These are phyloP conservation scores for Pseudogymnoascus sp. DNA, from an alignment of 2,329 filamentous ascomycete genomes.

Conservation along the genomic window DNA sequence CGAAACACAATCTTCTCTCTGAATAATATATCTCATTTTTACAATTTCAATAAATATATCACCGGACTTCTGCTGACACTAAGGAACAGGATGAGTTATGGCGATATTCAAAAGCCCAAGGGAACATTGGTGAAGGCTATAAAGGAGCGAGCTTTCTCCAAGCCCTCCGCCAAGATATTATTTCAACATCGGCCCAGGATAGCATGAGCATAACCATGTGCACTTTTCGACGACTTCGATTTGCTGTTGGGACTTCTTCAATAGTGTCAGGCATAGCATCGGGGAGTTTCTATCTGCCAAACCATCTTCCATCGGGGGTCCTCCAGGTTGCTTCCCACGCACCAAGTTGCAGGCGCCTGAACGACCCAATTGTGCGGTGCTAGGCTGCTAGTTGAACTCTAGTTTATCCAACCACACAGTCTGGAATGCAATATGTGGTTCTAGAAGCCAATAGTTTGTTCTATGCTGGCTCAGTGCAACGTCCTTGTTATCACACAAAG, in stretches of 20 bases:
- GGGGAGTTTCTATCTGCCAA: neutral
- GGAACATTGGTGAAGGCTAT: neutral
- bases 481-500: neutral
- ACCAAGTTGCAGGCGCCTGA: neutral
- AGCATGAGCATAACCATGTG: neutral
- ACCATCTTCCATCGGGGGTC: neutral
- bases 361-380: neutral
- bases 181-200: neutral
- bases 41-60: neutral
- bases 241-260: neutral
- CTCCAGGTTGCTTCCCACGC: neutral
- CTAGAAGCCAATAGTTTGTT: neutral
- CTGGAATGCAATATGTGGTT: neutral
- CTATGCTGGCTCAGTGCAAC: neutral
- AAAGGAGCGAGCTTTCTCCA: neutral
- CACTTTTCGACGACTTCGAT: neutral
- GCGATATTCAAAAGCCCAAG: neutral
- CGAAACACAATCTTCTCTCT: slow-evolving; percentile 48
- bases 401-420: neutral
- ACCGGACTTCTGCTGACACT: neutral
- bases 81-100: neutral
- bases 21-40: slow-evolving; percentile 22
- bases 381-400: neutral
- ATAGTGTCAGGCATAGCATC: neutral
- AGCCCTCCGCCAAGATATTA: neutral